Evolutionary conservation across 1,284 basidiomycete genomes (phyloP), one percentile per base, ranked within the genome.

Genomic region (Kalmanozyma brasiliensis): DNA sequence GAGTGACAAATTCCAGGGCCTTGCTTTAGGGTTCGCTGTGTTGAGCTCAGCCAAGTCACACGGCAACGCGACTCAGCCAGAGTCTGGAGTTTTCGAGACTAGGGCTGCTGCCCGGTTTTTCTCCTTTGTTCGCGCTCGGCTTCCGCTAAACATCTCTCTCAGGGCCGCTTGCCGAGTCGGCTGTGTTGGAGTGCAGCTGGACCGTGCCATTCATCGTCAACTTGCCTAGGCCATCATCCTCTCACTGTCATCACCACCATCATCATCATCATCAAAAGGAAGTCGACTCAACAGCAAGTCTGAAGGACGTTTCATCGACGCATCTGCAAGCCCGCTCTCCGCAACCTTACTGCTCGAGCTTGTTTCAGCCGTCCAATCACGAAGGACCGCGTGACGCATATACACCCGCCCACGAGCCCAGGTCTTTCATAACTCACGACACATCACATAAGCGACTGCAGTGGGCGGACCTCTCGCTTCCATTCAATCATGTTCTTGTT

Each of bases 401-500:
- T 40, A 6, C 36, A 33, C 10, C 22, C 19, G 37, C 14, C 23
- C 16, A 35, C 35, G 24, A 42, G 40, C 23, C 16, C 14, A 26
- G 26, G 26, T 29, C 26, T 38, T 29, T 29, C 26, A 29, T 29
- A 29, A 29, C 26, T 29, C 26, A 11, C 43, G 20, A n/a, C 20
- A 10, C 46, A 14, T 24, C 24, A 10, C 16, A 13, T 6, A 6
- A 29, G 26, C 26, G 26, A 6, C 11, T 29, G 26, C 11, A 29
- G 26, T 29, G 7, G 11, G 26, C 11, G 26, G 26, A 8, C 33
- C 26, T 24, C 14, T 29, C 40, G 9, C 8, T 29, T 23, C 26
- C 23, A 33, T 42, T 44, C 29, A 19, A 38, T 16, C 37, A 65
- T 65, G 55, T 65, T 59, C 23, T 43, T 65, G 23, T 58, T 75